A percentile compares a stretch with the other conserved stretches of the same genome.
Evolutionary conservation across 495 filamentous ascomycete genomes (phyloP).

Genomic region (Penicillium roqueforti): DNA sequence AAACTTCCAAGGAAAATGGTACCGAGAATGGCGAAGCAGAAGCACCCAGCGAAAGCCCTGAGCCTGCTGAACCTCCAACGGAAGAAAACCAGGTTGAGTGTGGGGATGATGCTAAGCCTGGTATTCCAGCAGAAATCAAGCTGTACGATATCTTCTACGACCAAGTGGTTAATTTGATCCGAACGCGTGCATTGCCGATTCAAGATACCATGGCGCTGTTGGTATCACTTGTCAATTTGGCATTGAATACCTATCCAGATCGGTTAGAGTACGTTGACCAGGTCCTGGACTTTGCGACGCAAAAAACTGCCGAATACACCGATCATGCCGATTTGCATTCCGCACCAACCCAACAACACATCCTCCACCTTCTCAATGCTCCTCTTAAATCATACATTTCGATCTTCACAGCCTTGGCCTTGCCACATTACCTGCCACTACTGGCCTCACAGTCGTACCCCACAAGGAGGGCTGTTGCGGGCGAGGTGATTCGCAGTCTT

Average conservation of each 20-base stretch:
- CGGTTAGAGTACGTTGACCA: slow-evolving; percentile 94
- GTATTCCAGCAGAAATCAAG: slow-evolving; percentile 77
- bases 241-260: slow-evolving; percentile 91
- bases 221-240: slow-evolving; percentile 87
- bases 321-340: slow-evolving; percentile 95
- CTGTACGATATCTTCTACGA: slow-evolving; percentile 98
- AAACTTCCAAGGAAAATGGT: slow-evolving; percentile 40
- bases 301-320: slow-evolving; percentile 82
- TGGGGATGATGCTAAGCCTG: slow-evolving; percentile 43
- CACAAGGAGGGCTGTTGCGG: slow-evolving; percentile 84
- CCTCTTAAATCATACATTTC: slow-evolving; percentile 87
- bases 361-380: slow-evolving; percentile 80
- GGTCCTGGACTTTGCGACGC: slow-evolving; percentile 80
- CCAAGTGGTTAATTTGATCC: slow-evolving; percentile 89
- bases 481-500: slow-evolving; percentile 74
- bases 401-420: slow-evolving; percentile 85
- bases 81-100: slow-evolving; percentile 21
- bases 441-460: slow-evolving; percentile 90
- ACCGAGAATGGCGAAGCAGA: slow-evolving; percentile 38
- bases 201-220: slow-evolving; percentile 91
- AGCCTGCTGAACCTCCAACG: slow-evolving; percentile 10
- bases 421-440: slow-evolving; percentile 87
- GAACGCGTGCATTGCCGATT: slow-evolving; percentile 83
- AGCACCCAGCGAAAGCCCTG: slow-evolving; percentile 21
- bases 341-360: slow-evolving; percentile 76